Evolutionary conservation across 1,284 basidiomycete species (phyloP), one percentile per base, ranked within the genome.

Genomic region (Neotropicomus parvogracilis): DNA sequence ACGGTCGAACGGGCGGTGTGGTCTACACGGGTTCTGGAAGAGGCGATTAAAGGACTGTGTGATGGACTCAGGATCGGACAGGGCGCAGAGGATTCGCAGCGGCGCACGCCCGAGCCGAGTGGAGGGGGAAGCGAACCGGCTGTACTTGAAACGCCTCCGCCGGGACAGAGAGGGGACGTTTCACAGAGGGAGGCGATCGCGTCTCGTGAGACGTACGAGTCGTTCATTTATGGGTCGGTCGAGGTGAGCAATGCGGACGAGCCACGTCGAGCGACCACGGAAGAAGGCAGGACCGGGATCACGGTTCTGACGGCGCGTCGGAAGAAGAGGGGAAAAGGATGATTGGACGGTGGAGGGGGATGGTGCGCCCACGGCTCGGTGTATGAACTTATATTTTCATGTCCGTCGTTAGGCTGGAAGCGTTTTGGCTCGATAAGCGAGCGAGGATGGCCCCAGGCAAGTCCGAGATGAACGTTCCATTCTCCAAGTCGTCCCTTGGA

Each of bases 11-110:
- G 80, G 44, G 78, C 85, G 9, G 65, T 80, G 44, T 78, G 80
- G 52, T 85, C 81, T 8, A 91, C 89, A 13, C 80, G 80, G 56
- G 76, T 80, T 29, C 71, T 93, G 55, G 81, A 89, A 62, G 74
- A 73, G 20, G 72, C 81, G 11, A 83, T 90, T 49, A 74, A 75
- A 53, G 81, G 85, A 3, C 67, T 89, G 37, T 89, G 88, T 65
- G 82, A 83, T 52, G 82, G 78, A n/a, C 73, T 79, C 37, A 55
- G 67, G 46, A 52, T 62, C 14, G 54, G 63, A 28, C 42, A 53
- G 48, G 47, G 55, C 38, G 43, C 49, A 46, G 59, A 58, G 16
- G 60, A 63, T 40, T 53, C 56, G 38, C 63, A 58, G 40, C 62
- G 67, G 54, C 58, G 58, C 33, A 73, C 71, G 20, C 72, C 71